These are phyloP conservation scores for Penicillium decumbens DNA, from an alignment of 2,329 filamentous ascomycete genomes.

Conservation along the genomic window DNA sequence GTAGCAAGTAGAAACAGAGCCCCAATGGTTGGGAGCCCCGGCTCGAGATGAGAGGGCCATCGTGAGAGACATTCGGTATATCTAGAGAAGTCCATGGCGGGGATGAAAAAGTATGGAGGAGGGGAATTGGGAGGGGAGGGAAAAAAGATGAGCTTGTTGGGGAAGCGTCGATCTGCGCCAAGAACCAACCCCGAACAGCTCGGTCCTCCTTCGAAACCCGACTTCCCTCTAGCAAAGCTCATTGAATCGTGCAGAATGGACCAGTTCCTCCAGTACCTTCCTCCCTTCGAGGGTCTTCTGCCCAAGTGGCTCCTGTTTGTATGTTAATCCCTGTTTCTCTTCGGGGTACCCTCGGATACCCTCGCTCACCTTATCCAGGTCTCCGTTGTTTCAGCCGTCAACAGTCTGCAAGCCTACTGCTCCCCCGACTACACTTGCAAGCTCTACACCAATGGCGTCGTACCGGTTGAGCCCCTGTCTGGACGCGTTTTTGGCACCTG, in stretches of 20 bases:
- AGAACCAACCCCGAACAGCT: conserved; percentile 21
- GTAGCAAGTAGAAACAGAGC: conserved; percentile 37
- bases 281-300: conserved; percentile 48
- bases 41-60: conserved; percentile 32
- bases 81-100: conserved; percentile 34
- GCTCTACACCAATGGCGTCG: conserved; percentile 62
- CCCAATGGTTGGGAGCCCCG: conserved; percentile 36
- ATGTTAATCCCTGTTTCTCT: conserved; percentile 22
- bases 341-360: not conserved
- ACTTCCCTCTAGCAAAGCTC: not conserved
- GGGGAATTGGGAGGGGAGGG: conserved; percentile 1
- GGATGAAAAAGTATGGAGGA: not conserved
- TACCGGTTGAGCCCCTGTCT: conserved; percentile 66
- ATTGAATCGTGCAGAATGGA: conserved; percentile 22
- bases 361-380: conserved; percentile 46
- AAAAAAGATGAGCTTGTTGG: conserved; percentile 17
- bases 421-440: conserved; percentile 79
- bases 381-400: conserved; percentile 74
- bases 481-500: conserved; percentile 82
- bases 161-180: conserved; percentile 20
- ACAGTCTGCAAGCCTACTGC: conserved; percentile 76
- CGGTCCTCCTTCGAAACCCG: conserved; percentile 10
- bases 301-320: conserved; percentile 65
- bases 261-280: conserved; percentile 30
- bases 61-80: conserved; percentile 31